Base-by-base conservation (phyloP, 1,139 yeast genomes). In the Taphrina betulina region DNA sequence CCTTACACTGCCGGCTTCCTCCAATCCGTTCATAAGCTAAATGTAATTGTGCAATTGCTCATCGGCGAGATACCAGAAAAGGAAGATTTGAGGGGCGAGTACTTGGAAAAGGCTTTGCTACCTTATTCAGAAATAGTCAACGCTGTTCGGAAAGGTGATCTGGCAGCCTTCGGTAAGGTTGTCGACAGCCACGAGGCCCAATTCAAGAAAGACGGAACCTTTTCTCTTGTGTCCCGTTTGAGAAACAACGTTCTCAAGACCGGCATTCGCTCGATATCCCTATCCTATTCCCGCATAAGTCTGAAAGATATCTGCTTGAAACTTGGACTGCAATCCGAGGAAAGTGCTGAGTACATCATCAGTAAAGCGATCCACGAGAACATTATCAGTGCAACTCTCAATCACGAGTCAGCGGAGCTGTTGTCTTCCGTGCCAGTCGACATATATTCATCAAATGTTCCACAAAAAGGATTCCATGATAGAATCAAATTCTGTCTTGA, bases 11-110 rank as follows among this genome's bases (percentile, higher is more conserved):
- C 78, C 48, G 98, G 98, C 0, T 94, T 94, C 69, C 71, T 90
- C 62, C 96, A 89, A 71, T 81, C 87, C 48, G 95, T 96, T 3
- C 83, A 92, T 64, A 94, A 94, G 72, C 78, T 94, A 63, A 85
- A 83, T 67, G 85, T 92, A 61, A 78, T 90, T 57, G 87, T 92
- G 66, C 96, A 94, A 72, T 76, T 94, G 65, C 79, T 94, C 63
- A 90, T 92, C 82, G 98, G 99, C 54, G 98, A 92, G 66, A 85
- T 94, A 65, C 98, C 98, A n/a, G 96, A 88, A 66, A 76, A 94
- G 62, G 78, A 88, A 53, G 79, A 80, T 42, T 92, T 94, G 76
- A 81, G 81, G 66, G 84, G 84, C 65, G 73, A 78, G 8, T 72
- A 74, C 41, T 72, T 82, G 64, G 81, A 79, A 61, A 75, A 75